Conservation (phyloP, 1,284 basidiomycete species). For the Moniliella sp. region DNA sequence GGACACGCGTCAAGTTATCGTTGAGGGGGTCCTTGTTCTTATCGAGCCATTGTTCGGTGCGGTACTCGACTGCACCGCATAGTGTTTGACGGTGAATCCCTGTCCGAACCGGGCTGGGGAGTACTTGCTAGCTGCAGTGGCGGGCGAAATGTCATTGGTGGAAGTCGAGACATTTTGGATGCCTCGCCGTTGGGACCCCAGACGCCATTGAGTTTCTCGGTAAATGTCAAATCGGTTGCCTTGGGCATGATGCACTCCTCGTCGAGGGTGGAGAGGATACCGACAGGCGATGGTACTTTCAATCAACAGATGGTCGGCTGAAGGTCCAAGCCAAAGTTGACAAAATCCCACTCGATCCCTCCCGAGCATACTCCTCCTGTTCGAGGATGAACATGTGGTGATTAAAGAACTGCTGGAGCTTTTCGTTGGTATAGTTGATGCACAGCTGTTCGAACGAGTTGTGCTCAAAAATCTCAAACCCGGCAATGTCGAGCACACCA, state of each 20-base stretch:
- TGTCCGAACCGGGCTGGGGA: conserved; percentile 64
- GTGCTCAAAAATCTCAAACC: conserved; percentile 66
- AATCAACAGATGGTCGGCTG: conserved; percentile 98
- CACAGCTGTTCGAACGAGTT: conserved; percentile 74
- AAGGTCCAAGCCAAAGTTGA: conserved; percentile 90
- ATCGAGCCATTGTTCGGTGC: conserved; percentile 87
- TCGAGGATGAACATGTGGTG: conserved; percentile 99
- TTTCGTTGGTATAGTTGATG: conserved; percentile 85
- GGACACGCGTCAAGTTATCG: conserved; percentile 74
- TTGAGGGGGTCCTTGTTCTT: conserved; percentile 99
- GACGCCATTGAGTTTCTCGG: conserved; percentile 50
- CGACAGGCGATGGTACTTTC: conserved; percentile 53
- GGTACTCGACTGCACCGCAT: conserved; percentile 93
- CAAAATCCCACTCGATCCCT: conserved; percentile 96
- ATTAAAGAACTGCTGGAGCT: conserved; percentile 43
- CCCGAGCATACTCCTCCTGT: conserved; percentile 91
- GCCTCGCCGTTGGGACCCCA: conserved; percentile 26
- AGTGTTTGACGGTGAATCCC: conserved; percentile 87
- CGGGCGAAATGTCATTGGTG: conserved; percentile 12
- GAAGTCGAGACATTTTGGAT: conserved; percentile 8
- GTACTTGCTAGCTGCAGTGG: conserved; percentile 53
- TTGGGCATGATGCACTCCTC: conserved; percentile 99
- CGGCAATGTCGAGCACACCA: conserved; percentile 94
- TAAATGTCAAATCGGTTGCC: conserved; percentile 82
- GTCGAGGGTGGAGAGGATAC: conserved; percentile 77